Evolutionary conservation across 305 asterid species (phyloP).

Genomic region (Rubia occidens): DNA sequence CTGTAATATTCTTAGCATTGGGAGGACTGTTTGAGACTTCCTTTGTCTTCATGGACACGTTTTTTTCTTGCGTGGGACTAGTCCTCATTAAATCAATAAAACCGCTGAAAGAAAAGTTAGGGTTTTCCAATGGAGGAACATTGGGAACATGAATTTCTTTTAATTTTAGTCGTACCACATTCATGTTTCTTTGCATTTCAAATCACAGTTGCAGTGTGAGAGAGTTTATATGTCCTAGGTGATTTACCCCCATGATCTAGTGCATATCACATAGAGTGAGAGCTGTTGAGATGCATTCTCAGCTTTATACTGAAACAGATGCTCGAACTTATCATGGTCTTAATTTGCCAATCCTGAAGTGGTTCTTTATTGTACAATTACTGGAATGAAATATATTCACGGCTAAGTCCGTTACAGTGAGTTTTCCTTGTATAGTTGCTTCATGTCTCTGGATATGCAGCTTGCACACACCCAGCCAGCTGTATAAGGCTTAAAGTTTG

Average conservation of each 20-base stretch:
- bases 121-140: conserved; percentile 1
- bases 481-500: not conserved
- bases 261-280: not conserved
- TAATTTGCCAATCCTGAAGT: not conserved
- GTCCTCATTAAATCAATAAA: conserved; percentile 28
- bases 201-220: not conserved
- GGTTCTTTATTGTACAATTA: not conserved
- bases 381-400: not conserved
- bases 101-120: conserved; percentile 26
- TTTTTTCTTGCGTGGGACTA: conserved; percentile 1
- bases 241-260: not conserved
- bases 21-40: conserved; percentile 23
- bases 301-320: not conserved
- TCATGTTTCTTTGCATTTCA: not conserved
- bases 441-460: not conserved
- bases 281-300: not conserved
- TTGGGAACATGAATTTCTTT: not conserved
- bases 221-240: not conserved
- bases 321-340: not conserved
- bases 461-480: not conserved
- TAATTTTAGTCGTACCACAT: not conserved
- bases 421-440: not conserved
- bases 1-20: conserved; percentile 48
- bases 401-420: not conserved
- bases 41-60: conserved; percentile 15